Evolutionary conservation across 306 rosid species (phyloP).

Genomic region (Senna siamea): DNA sequence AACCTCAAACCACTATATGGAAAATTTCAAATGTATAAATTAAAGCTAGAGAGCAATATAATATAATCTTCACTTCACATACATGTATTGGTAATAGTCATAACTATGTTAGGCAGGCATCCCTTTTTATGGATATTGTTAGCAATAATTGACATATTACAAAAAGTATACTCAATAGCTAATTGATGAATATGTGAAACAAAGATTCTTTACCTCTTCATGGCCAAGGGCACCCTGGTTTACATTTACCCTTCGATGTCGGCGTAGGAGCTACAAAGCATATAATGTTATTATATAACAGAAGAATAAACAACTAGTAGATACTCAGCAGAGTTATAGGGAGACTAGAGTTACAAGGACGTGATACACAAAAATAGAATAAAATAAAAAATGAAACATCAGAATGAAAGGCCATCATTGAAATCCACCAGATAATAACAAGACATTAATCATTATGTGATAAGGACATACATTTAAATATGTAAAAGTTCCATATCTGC

Average conservation of each 20-base stretch:
- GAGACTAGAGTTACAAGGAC: conserved; percentile 29
- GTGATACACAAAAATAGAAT: conserved; percentile 12
- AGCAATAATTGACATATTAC: conserved; percentile 21
- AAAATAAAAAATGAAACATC: background rate
- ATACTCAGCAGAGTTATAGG: conserved; percentile 7
- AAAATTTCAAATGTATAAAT: conserved; percentile 24
- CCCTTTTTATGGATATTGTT: background rate
- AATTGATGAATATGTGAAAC: conserved; percentile 19
- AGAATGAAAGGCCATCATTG: conserved; percentile 18
- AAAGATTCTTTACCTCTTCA: conserved; percentile 76
- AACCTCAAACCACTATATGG: conserved; percentile 23
- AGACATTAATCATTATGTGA: background rate
- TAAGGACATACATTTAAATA: background rate
- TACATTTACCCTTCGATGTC: conserved; percentile 80
- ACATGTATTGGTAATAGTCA: conserved; percentile 28
- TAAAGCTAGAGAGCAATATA: conserved; percentile 22
- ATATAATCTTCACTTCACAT: conserved; percentile 24
- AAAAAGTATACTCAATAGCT: background rate
- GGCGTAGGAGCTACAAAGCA: conserved; percentile 77
- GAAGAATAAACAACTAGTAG: conserved; percentile 24
- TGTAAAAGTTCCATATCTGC: background rate
- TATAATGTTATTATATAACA: conserved; percentile 1
- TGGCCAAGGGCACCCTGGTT: conserved; percentile 71
- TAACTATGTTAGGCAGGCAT: background rate
- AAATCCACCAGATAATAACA: background rate